These are phyloP conservation scores for Suillus subaureus DNA, from an alignment of 768 basidiomycete genomes.

Conservation along the genomic window DNA sequence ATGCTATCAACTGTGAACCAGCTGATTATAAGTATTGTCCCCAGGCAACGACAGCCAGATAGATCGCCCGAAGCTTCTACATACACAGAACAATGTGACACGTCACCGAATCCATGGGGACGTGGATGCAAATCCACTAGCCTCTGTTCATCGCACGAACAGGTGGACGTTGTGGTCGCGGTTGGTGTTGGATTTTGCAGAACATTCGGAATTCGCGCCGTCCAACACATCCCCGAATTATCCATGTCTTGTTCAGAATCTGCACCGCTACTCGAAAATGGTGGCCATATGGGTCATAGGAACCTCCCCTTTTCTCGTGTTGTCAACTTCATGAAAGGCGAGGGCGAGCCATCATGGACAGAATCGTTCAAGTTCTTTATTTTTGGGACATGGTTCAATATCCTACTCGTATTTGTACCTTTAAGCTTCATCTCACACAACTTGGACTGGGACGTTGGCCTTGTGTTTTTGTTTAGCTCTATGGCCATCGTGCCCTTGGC, in stretches of 20 bases:
- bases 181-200: neutral
- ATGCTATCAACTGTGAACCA: too few relatives aligned
- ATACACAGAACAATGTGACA: too few relatives aligned
- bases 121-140: too few relatives aligned
- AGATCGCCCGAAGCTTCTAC: too few relatives aligned
- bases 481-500: conserved; percentile 83
- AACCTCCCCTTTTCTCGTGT: conserved; percentile 25
- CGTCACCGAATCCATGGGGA: too few relatives aligned
- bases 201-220: neutral
- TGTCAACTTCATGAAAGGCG: conserved; percentile 46
- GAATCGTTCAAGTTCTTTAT: conserved; percentile 62
- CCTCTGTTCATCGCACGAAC: too few relatives aligned
- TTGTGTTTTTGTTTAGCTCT: conserved; percentile 77
- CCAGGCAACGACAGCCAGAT: too few relatives aligned
- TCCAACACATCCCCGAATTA: neutral
- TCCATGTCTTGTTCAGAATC: conserved; percentile 21
- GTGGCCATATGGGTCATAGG: conserved; percentile 21
- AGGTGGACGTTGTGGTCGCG: neutral
- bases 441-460: conserved; percentile 73
- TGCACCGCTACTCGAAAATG: conserved; percentile 50
- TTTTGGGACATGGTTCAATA: conserved; percentile 69
- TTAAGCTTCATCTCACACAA: conserved; percentile 66
- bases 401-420: conserved; percentile 81
- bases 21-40: too few relatives aligned
- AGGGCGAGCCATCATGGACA: conserved; percentile 64